Conservation (phyloP, 495 filamentous ascomycete species). For the Parathielavia appendiculata region DNA sequence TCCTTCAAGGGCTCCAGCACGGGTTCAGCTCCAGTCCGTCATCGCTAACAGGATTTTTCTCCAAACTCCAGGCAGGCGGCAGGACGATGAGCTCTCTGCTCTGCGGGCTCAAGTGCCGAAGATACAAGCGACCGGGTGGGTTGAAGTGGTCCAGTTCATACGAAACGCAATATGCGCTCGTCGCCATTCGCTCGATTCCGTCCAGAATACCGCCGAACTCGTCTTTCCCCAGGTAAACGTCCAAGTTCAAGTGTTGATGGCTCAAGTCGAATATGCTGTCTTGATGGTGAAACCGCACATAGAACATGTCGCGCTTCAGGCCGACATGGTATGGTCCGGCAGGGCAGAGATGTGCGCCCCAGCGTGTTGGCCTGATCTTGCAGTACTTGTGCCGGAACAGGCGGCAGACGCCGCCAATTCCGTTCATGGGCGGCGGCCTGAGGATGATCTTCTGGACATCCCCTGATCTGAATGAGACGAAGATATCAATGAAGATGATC, state of each 20-base stretch:
- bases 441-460: neutral
- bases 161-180: no score
- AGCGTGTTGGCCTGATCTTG: neutral
- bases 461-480: no score
- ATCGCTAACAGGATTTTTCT: no score
- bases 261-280: neutral
- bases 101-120: neutral
- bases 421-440: neutral
- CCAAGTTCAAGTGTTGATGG: neutral
- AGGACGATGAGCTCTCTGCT: neutral
- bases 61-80: neutral
- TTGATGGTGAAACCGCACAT: neutral
- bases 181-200: neutral
- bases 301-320: neutral
- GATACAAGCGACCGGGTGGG: neutral
- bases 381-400: neutral
- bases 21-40: no score
- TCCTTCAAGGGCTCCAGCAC: no score
- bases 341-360: neutral
- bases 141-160: slow-evolving; percentile 1
- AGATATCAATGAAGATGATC: slow-evolving; percentile 1
- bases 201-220: neutral
- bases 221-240: neutral
- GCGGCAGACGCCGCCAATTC: neutral
- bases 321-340: neutral